Conservation (phyloP, 495 filamentous ascomycete genomes). For the Penicillium dipodomyicola region DNA sequence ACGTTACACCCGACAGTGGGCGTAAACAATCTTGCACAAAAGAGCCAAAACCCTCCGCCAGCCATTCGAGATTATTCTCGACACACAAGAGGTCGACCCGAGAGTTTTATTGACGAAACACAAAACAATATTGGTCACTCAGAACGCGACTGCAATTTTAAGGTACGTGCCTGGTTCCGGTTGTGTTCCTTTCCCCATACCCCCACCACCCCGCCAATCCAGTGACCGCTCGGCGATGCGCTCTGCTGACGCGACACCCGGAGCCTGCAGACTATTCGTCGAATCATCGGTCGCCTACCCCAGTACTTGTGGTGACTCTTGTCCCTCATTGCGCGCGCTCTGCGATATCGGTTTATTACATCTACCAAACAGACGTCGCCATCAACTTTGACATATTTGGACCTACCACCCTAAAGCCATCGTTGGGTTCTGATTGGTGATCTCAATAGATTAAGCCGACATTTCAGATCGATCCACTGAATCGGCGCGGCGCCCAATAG, state of each 20-base stretch:
- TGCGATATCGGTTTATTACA: conserved; percentile 26
- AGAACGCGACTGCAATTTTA: conserved; percentile 16
- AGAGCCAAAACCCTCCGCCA: conserved; percentile 34
- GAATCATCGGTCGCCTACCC: conserved; percentile 41
- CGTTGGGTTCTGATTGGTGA: conserved; percentile 20
- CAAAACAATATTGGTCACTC: conserved; percentile 10
- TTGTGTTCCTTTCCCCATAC: conserved; percentile 23
- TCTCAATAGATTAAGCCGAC: conserved; percentile 17
- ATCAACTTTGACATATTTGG: conserved; percentile 13
- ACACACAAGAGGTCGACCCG: conserved; percentile 26
- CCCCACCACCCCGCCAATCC: conserved; percentile 34
- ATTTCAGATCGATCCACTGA: conserved; percentile 26
- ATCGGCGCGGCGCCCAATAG: conserved; percentile 23
- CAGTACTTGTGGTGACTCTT: conserved; percentile 29
- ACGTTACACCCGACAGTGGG: conserved; percentile 45
- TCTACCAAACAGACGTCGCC: conserved; percentile 30
- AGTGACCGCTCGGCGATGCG: conserved; percentile 47
- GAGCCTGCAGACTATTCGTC: conserved; percentile 43
- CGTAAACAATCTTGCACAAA: conserved; percentile 41
- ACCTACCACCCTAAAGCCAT: conserved; percentile 11
- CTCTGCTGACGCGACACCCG: conserved; percentile 45
- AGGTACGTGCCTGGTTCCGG: conserved; percentile 40
- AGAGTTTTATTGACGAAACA: conserved; percentile 21
- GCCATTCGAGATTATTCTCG: conserved; percentile 29
- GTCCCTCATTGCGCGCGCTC: conserved; percentile 28